Conservation (phyloP, 345 rosid genomes). For the Eucalyptus pauciflora region DNA sequence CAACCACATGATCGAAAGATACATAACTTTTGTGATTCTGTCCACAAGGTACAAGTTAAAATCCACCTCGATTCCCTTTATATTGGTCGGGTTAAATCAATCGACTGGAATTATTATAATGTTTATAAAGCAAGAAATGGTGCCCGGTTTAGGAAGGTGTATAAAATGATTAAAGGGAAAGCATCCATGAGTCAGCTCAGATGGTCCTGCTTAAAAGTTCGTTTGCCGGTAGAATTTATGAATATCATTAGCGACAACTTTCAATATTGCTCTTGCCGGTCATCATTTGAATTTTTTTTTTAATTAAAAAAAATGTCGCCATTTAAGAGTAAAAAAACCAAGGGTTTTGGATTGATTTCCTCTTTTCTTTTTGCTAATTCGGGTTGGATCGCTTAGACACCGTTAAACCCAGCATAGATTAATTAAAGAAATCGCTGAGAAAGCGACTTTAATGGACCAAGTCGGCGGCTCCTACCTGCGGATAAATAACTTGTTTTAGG, state of each 20-base stretch:
- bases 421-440: neutral
- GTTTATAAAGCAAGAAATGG: neutral
- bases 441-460: neutral
- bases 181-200: neutral
- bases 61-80: neutral
- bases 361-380: neutral
- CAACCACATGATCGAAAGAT: neutral
- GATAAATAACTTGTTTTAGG: neutral
- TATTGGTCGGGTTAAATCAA: neutral
- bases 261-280: neutral
- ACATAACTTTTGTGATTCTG: neutral
- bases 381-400: neutral
- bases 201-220: neutral
- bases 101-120: neutral
- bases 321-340: neutral
- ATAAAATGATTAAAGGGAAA: neutral
- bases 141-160: neutral
- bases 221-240: neutral
- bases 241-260: neutral
- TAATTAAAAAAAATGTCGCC: neutral
- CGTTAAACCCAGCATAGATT: neutral
- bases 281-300: neutral
- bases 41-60: neutral
- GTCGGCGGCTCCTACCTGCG: neutral
- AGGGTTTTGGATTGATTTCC: neutral